A percentile compares a stretch with the other conserved stretches of the same genome.
Evolutionary conservation across 2,329 filamentous ascomycete genomes (phyloP).

Genomic region (Aspergillus eucalypticola): DNA sequence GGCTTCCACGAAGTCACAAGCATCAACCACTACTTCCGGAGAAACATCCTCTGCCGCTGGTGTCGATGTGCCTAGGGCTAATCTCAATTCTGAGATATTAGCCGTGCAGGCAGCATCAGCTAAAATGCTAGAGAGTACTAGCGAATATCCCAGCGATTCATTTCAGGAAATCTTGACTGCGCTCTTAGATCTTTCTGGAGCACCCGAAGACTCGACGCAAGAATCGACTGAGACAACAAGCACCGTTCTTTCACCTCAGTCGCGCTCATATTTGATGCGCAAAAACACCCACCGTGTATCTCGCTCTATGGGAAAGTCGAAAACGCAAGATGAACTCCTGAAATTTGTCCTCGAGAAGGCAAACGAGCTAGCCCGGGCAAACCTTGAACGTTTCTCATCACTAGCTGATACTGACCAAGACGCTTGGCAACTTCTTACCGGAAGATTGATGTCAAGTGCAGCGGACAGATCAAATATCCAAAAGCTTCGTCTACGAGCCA

Average conservation of each 20-base stretch:
- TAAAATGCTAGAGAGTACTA: slow-evolving; percentile 85
- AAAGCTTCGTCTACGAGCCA: slow-evolving; percentile 53
- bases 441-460: slow-evolving; percentile 53
- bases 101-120: slow-evolving; percentile 86
- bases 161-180: slow-evolving; percentile 77
- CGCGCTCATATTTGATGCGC: slow-evolving; percentile 33
- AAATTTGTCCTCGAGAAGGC: slow-evolving; percentile 68
- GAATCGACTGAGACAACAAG: slow-evolving; percentile 55
- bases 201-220: slow-evolving; percentile 46
- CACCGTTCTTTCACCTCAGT: slow-evolving; percentile 24
- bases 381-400: slow-evolving; percentile 71
- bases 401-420: slow-evolving; percentile 63
- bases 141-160: slow-evolving; percentile 80
- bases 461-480: slow-evolving; percentile 40
- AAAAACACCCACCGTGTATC: slow-evolving; percentile 44
- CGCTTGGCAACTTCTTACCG: slow-evolving; percentile 72
- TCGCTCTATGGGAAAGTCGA: slow-evolving; percentile 41
- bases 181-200: slow-evolving; percentile 68
- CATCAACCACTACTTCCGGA: slow-evolving; percentile 25
- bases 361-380: slow-evolving; percentile 71
- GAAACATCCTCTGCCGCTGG: slow-evolving; percentile 28
- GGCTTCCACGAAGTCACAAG: slow-evolving; percentile 34
- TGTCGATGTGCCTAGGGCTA: slow-evolving; percentile 55
- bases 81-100: slow-evolving; percentile 76
- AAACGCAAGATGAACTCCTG: slow-evolving; percentile 46